Evolutionary conservation across 352 stramenopile genomes (phyloP), one percentile per base, ranked within the genome.

Genomic region (Globisporangium spiculum): DNA sequence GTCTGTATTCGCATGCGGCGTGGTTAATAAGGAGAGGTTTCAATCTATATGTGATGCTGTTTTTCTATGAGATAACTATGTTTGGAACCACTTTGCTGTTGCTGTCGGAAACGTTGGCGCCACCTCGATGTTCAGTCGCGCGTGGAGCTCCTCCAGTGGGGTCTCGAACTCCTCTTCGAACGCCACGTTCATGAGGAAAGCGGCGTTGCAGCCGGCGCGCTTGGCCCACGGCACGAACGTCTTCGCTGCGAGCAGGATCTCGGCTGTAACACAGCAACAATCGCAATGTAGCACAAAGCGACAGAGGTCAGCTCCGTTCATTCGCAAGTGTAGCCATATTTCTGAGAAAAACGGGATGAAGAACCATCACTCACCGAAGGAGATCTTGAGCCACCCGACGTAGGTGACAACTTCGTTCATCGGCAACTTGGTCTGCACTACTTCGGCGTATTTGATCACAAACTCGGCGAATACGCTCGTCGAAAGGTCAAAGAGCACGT

Each of bases 161-260:
- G 88, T 97, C 70, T 97, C 91, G 61, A 98, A 97, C 70, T 98
- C 86, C 60, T 94, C 76, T 80, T 99, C 97, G 75, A 98, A 99
- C 80, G 97, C 98, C 20, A 98, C 84, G 72, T 91, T 97, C 71
- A 98, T 84, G 27, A 99, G 78, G 46, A 53, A 53, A 5, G 4
- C 24, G 0, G 46, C 46, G 1, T 53, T 53, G 46, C 46, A 3
- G 6, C 18, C 46, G 6, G 46, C 46, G 20, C 46, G 46, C 46
- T 24, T 53, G 20, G 46, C 20, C 18, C 46, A 53, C 46, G 46
- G 14, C 46, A 53, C 18, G 20, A 24, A 26, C 46, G 5, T 4
- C 18, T 10, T 53, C 9, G 5, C 16, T 22, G 46, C 20, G 20
- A 24, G 20, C 46, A 26, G 18, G 1, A 53, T 53, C 46, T 53